Percentiles rank a stretch among this genome's conserved stretches.
phyloP scores from a whole-genome alignment of 1,284 basidiomycete species.

The Ustilago crameri region DNA sequence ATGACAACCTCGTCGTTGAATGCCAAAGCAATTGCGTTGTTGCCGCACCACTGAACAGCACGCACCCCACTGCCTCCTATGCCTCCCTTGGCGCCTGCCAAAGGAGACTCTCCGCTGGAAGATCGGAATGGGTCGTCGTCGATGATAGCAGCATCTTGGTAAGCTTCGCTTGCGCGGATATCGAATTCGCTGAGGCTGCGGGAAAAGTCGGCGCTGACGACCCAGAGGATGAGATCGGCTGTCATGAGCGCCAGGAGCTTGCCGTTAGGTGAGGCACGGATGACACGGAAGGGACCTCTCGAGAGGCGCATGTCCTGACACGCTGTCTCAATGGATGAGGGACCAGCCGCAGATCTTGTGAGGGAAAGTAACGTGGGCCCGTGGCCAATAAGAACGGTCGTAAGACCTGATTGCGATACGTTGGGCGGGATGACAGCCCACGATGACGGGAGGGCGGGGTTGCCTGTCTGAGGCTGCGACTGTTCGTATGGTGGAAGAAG shows the following conservation, averaged over 20 bases:
- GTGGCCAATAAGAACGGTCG: conserved; percentile 44
- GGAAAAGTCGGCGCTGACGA: conserved; percentile 91
- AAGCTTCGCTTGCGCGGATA: conserved; percentile 50
- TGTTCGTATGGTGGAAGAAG: conserved; percentile 27
- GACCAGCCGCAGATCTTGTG: conserved; percentile 38
- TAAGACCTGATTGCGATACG: conserved; percentile 32
- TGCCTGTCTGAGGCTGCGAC: conserved; percentile 2
- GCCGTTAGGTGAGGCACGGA: conserved; percentile 90
- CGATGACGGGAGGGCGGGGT: conserved; percentile 20
- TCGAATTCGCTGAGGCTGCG: conserved; percentile 86
- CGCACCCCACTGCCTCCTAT: conserved; percentile 56
- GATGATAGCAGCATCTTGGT: conserved; percentile 29
- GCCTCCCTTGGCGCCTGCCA: conserved; percentile 34
- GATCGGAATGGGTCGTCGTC: conserved; percentile 37
- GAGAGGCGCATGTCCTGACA: conserved; percentile 74
- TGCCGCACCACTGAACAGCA: conserved; percentile 88
- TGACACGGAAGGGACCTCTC: conserved; percentile 85
- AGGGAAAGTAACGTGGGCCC: conserved; percentile 40
- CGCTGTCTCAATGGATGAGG: conserved; percentile 42
- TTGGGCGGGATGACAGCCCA: conserved; percentile 49
- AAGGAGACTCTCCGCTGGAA: not conserved
- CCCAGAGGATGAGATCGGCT: conserved; percentile 80
- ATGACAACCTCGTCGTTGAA: conserved; percentile 84
- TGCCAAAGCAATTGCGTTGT: conserved; percentile 88
- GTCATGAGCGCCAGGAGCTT: conserved; percentile 89